phyloP scores from a whole-genome alignment of 192 early-diverging fungal genomes.

The Rhizoclosmatium globosum region DNA sequence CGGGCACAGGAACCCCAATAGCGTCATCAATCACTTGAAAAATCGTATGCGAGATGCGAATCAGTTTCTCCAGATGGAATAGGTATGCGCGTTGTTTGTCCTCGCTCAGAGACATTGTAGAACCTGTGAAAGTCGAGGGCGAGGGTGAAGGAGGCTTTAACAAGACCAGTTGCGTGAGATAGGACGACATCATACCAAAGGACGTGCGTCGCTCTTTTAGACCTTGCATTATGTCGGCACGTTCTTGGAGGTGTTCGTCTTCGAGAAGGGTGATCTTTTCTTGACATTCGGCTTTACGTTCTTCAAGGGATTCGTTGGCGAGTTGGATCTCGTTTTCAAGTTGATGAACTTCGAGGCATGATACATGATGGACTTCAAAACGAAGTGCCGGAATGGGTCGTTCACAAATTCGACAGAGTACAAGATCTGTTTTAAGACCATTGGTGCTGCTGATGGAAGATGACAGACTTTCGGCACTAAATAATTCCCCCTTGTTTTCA shows the following conservation, averaged over 20 bases:
- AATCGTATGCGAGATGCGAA: slow-evolving; percentile 29
- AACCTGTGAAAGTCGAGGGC: not conserved
- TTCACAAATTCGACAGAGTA: slow-evolving; percentile 84
- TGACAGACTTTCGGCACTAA: not conserved
- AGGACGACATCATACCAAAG: slow-evolving; percentile 24
- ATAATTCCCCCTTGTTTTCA: not conserved
- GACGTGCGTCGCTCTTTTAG: slow-evolving; percentile 29
- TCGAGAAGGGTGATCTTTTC: slow-evolving; percentile 48
- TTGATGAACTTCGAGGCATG: slow-evolving; percentile 78
- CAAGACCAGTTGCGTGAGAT: not conserved
- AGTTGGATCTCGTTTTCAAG: slow-evolving; percentile 79
- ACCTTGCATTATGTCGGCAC: slow-evolving; percentile 9
- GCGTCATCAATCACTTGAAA: slow-evolving; percentile 42
- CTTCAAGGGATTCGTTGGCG: slow-evolving; percentile 75
- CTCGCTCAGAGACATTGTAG: slow-evolving; percentile 12
- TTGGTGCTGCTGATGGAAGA: slow-evolving; percentile 12
- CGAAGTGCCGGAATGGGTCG: slow-evolving; percentile 69
- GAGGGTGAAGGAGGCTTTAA: not conserved
- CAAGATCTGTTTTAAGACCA: slow-evolving; percentile 50
- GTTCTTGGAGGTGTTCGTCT: slow-evolving; percentile 38
- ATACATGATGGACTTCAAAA: slow-evolving; percentile 77
- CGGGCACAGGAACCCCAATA: slow-evolving; percentile 39
- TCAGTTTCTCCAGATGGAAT: slow-evolving; percentile 47
- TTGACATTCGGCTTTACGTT: slow-evolving; percentile 57
- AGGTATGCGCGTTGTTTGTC: slow-evolving; percentile 37